Conservation (phyloP, 2,329 filamentous ascomycete genomes). For the Hymenoscyphus scutula region DNA sequence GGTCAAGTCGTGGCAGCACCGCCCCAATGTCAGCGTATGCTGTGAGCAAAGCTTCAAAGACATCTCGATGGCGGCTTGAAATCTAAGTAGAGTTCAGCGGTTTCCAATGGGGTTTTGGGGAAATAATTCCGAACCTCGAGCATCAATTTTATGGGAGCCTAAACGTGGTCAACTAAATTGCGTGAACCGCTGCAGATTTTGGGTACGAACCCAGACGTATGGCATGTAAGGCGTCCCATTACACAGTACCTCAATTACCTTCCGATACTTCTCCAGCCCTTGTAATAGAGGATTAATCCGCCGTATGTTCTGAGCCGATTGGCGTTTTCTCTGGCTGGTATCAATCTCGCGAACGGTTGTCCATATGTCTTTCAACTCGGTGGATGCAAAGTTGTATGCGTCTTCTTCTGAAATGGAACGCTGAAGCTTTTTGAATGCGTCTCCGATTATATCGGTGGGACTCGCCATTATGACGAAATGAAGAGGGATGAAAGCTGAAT, state of each 20-base stretch:
- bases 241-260: constrained; percentile 43
- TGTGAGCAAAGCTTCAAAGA: constrained; percentile 43
- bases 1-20: constrained; percentile 41
- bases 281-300: constrained; percentile 43
- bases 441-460: constrained; percentile 9
- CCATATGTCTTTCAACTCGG: constrained; percentile 40
- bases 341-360: constrained; percentile 41
- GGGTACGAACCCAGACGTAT: constrained; percentile 41
- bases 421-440: constrained; percentile 21
- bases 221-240: constrained; percentile 46
- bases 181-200: background rate
- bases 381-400: constrained; percentile 21
- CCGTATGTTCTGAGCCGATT: constrained; percentile 44
- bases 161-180: background rate
- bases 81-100: constrained; percentile 5
- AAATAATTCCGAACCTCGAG: constrained; percentile 9
- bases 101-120: background rate
- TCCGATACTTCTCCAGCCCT: constrained; percentile 43
- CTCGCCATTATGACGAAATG: constrained; percentile 4
- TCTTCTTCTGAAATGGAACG: constrained; percentile 15
- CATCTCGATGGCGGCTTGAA: constrained; percentile 28
- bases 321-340: constrained; percentile 39
- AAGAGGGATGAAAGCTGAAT: background rate
- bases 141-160: constrained; percentile 21
- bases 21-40: constrained; percentile 43